A percentile compares a stretch with the other conserved stretches of the same genome.
phyloP scores from a whole-genome alignment of 805 yeast species.

The Wickerhamomyces chaumierensis region DNA sequence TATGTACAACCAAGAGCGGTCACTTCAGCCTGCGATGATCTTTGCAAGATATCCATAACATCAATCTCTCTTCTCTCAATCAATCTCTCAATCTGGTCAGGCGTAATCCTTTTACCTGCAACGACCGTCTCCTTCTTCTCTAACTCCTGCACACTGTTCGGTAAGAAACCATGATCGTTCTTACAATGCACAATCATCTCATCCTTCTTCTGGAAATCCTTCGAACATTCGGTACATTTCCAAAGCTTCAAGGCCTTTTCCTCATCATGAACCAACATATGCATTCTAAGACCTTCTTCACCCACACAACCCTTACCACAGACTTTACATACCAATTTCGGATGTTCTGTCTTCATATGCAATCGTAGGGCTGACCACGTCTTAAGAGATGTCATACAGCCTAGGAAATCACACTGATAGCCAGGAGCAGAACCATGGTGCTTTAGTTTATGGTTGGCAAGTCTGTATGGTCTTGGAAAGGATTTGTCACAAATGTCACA shows the following conservation, averaged over 20 bases:
- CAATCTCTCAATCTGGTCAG: constrained; percentile 15
- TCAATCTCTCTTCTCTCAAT: constrained; percentile 15
- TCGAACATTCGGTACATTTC: constrained; percentile 51
- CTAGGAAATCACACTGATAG: constrained; percentile 51
- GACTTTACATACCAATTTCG: constrained; percentile 47
- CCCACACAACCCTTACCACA: constrained; percentile 74
- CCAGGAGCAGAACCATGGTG: constrained; percentile 48
- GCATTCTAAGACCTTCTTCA: constrained; percentile 55
- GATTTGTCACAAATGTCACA: constrained; percentile 55
- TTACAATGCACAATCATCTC: constrained; percentile 48
- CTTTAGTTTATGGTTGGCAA: constrained; percentile 55
- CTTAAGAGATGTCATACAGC: constrained; percentile 48
- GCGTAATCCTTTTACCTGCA: not conserved
- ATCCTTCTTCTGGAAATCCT: constrained; percentile 42
- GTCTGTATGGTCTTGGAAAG: constrained; percentile 52
- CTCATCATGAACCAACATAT: constrained; percentile 62
- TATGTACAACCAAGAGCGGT: constrained; percentile 34
- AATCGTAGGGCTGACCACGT: constrained; percentile 66
- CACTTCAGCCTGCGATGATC: constrained; percentile 20
- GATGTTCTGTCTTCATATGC: constrained; percentile 66
- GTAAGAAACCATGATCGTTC: constrained; percentile 24
- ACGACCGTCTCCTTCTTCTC: constrained; percentile 4
- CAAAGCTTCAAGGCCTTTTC: constrained; percentile 30
- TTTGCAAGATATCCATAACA: constrained; percentile 20
- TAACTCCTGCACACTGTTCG: constrained; percentile 6